Evolutionary conservation across 495 filamentous ascomycete species (phyloP), one percentile per base, ranked within the genome.

Genomic region (Daldinia loculata): DNA sequence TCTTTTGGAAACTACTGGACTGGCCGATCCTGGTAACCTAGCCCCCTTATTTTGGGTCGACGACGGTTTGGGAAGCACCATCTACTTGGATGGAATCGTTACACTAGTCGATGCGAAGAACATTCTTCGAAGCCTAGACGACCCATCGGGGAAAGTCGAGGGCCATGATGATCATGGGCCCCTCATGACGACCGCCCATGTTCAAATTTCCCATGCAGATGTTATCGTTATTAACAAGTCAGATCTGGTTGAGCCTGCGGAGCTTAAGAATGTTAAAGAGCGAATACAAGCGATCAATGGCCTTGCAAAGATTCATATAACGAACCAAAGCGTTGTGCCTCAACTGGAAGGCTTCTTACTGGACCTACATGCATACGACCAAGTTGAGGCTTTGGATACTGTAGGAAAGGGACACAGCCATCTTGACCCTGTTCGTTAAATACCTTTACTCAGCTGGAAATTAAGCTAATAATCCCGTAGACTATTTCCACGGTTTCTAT

Each of bases 21-120:
- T 99, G 9, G 95, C 95, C 12, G 95, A 99, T 78, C 95, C 95
- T 0, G 95, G 95, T 5, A 98, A 98, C 72, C 88, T 99, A 50
- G 95, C 96, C 2, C 95, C 96, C 0, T 80, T 98, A 17, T 99
- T 99, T 80, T 99, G 95, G 95, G 89, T 98, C 45, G 95, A 99
- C 72, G 94, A 97, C 55, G 95, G 93, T 12, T 84, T 99, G 29
- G 95, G 93, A 2, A 97, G 93, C 77, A 92, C 89, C 17, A 97
- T 99, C 70, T 98, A 95, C 77, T 88, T 99, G 11, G 95, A 99
- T 76, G 95, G 95, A 15, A 97, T 99, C 56, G 93, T 99, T 45
- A 98, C 96, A 3, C 84, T 99, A 2, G 93, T 98, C 58, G 95
- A 99, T 81, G 95, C 96, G 38, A 94, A 94, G 80, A 98, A 98